Base-by-base conservation (phyloP, 306 rosid genomes). In the Ammopiptanthus mongolicus region DNA sequence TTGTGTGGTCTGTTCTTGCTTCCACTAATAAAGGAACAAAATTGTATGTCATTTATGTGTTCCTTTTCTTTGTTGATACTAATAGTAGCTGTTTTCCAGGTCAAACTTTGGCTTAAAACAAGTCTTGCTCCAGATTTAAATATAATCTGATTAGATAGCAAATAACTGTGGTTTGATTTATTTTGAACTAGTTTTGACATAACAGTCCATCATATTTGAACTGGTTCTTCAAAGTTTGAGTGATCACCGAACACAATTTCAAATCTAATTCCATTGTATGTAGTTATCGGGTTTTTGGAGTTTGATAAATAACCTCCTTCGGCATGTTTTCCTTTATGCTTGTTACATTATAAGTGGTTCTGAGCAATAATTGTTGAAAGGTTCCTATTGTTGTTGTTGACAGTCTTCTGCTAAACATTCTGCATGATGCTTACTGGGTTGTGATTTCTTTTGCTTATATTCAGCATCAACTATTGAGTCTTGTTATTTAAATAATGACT, bases 81-180 rank as follows among this genome's bases (percentile, higher is more conserved):
- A 72, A 61, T 25, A 56, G 21, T 75, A 29, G 19, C 21, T 57
- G 44, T 58, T 68, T 52, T 52, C 33, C 87, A 93, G 98, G 97
- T 93, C 79, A 91, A 91, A 53, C 77, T 55, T 25, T 91, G 98
- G 98, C 90, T 93, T 23, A 93, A 93, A 86, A 93, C 98, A 64
- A 93, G 98, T 86, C 98, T 93, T 86, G 98, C 97, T 22, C 98
- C 98, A 0, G 98, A n/a, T n/a, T n/a, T n/a, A n/a, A n/a, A n/a
- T n/a, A n/a, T n/a, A n/a, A n/a, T n/a, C n/a, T n/a, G n/a, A n/a
- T n/a, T n/a, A n/a, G n/a, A n/a, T n/a, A n/a, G n/a, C n/a, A n/a
- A n/a, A n/a, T n/a, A n/a, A n/a, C n/a, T n/a, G n/a, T n/a, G n/a
- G n/a, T n/a, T n/a, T n/a, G n/a, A n/a, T n/a, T n/a, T n/a, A n/a